These are phyloP conservation scores for Candida sphagnicola DNA, from an alignment of 805 yeast species.

Conservation along the genomic window DNA sequence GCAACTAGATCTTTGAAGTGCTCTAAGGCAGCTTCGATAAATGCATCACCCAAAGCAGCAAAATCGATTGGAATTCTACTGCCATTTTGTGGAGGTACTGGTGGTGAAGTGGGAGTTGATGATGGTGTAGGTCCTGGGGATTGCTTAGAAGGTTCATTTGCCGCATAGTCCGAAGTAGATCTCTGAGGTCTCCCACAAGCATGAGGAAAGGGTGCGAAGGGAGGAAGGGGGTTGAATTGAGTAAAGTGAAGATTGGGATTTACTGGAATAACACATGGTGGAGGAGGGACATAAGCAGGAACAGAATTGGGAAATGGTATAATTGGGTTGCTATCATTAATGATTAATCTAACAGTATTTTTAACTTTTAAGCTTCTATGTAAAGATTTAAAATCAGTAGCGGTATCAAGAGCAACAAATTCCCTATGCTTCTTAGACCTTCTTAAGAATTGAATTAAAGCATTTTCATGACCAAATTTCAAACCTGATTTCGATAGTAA, in stretches of 20 bases:
- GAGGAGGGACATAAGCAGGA: neutral
- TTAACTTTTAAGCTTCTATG: slow-evolving; percentile 47
- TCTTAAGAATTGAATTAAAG: slow-evolving; percentile 20
- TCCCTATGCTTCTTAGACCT: slow-evolving; percentile 44
- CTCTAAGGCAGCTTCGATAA: slow-evolving; percentile 26
- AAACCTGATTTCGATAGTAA: slow-evolving; percentile 4
- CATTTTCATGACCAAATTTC: slow-evolving; percentile 4
- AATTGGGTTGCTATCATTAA: slow-evolving; percentile 12
- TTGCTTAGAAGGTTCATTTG: too few relatives aligned
- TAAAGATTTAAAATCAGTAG: slow-evolving; percentile 40
- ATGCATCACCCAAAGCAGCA: slow-evolving; percentile 19
- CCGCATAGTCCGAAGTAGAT: neutral
- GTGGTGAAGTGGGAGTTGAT: neutral
- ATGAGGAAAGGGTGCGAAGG: neutral
- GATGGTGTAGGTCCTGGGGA: neutral
- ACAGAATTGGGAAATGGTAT: neutral
- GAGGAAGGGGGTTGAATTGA: neutral
- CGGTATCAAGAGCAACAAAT: slow-evolving; percentile 35
- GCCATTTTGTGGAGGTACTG: too few relatives aligned
- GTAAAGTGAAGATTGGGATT: neutral
- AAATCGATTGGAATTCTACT: slow-evolving; percentile 15
- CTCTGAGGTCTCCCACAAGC: neutral
- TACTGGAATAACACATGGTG: neutral
- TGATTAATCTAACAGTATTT: slow-evolving; percentile 35
- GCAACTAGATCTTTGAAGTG: slow-evolving; percentile 18